Base-by-base conservation (phyloP, 2,329 filamentous ascomycete species). In the Claviceps sp. region DNA sequence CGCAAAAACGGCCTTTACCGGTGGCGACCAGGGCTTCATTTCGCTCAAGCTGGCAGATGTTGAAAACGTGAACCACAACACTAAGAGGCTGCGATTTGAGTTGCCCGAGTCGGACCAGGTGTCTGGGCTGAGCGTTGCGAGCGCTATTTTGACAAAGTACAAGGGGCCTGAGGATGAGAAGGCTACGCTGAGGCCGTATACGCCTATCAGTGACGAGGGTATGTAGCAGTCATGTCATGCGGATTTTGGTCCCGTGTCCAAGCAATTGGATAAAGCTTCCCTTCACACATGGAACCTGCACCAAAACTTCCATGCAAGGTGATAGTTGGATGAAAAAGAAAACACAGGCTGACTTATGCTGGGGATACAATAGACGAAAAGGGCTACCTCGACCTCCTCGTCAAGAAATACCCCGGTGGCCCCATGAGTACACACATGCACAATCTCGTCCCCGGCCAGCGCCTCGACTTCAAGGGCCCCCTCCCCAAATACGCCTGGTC, bases 391-490 rank as follows among this genome's bases (percentile, higher is more conserved):
- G 91, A 97, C 61, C 82, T 98, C 55, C 68, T 98, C 50, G 79
- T 98, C 64, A 98, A 98, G 78, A 82, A 81, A 63, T 98, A 98
- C 74, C 85, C 86, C 56, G 77, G 83, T 62, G 93, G 93, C 39
- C 84, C 87, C 55, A 97, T 98, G 93, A 94, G 87, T 57, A 80
- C 82, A 59, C 86, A 97, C 73, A 66, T 98, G 49, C 88, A 95
- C 76, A 76, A 78, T 64, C 80, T 98, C 81, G 75, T 77, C 37
- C 83, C 87, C 45, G 88, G 89, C 56, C 85, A 97, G 69, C 76
- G 77, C 16, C 82, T 98, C 51, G 84, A 91, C 56, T 82, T 98
- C 75, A 97, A 98, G 78, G 93, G 93, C 17, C 93, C 93, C 2
- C 81, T 98, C 40, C 87, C 88, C 62, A 98, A 98, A 72, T 97